Evolutionary conservation across 139 green algal genomes (phyloP), one percentile per base, ranked within the genome.

Genomic region (Picochlorum sp.): DNA sequence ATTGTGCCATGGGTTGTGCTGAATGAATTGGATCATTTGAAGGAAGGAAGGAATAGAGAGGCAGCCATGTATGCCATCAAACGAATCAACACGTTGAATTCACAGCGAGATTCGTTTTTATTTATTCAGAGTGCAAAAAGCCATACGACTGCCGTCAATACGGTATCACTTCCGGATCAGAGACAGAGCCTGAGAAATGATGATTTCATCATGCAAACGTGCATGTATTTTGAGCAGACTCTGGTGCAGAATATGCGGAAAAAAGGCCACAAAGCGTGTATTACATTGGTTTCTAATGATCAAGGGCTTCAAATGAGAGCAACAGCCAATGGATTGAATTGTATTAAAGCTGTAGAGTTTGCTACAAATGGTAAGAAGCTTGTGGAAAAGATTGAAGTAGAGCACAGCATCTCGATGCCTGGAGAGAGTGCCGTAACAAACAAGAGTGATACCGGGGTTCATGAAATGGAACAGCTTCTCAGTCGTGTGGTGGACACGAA

Each of bases 21-120:
- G 59, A 74, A 73, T 52, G 74, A 80, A 32, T 70, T 80, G 51
- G 74, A 80, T 57, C 50, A 49, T 58, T 69, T 80, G 7, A 80
- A 80, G 61, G 56, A 50, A 26, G n/a, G 6, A 32, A 11, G 15
- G 4, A 37, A 32, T 46, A 7, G 24, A 7, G 13, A 45, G 9
- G 37, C 18, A 66, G 61, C 20, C 10, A 15, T 56, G 71, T 37
- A 32, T 18, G 71, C 71, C 4, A 51, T 78, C 49, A 26, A 44
- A n/a, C 60, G 65, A 24, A 46, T 78, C 38, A 32, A 58, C 3
- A 38, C 11, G 16, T 56, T 78, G 4, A 65, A 50, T 9, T 26
- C 41, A 1, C 20, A 59, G 18, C 32, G 71, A 0, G 71, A 78
- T 56, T 60, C 71, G 10, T 73, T 24, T 26, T 18, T 78, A 21